A percentile compares a stretch with the other conserved stretches of the same genome.
phyloP scores from a whole-genome alignment of 2,329 filamentous ascomycete species.

The Aureobasidium subglaciale region DNA sequence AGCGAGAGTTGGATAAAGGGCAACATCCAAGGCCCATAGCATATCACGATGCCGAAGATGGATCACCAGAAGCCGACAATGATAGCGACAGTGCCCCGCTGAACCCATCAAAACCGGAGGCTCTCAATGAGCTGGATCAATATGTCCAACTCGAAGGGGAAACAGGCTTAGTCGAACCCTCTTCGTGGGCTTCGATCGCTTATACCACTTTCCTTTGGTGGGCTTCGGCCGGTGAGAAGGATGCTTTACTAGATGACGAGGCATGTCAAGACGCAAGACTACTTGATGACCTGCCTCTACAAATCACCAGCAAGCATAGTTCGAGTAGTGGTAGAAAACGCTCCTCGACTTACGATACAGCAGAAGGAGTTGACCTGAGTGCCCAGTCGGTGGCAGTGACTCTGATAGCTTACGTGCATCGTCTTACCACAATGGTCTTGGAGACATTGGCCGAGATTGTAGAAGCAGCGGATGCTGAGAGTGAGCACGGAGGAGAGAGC shows the following conservation, averaged over 20 bases:
- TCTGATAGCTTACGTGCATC: slow-evolving; percentile 75
- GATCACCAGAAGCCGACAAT: slow-evolving; percentile 16
- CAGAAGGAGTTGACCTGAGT: slow-evolving; percentile 40
- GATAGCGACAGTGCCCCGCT: slow-evolving; percentile 17
- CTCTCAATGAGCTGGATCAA: slow-evolving; percentile 17
- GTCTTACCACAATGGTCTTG: slow-evolving; percentile 61
- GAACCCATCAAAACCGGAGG: background rate
- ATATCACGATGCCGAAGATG: slow-evolving; percentile 21
- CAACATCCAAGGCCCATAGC: slow-evolving; percentile 31
- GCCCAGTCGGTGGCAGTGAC: slow-evolving; percentile 56
- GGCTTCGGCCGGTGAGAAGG: slow-evolving; percentile 73
- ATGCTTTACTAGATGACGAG: slow-evolving; percentile 48
- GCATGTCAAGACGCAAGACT: slow-evolving; percentile 43
- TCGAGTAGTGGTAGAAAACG: background rate
- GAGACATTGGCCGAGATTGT: slow-evolving; percentile 56
- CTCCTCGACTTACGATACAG: slow-evolving; percentile 30
- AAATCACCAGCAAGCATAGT: background rate
- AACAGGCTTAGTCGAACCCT: slow-evolving; percentile 44
- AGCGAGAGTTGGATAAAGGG: slow-evolving; percentile 47
- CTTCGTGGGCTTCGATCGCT: slow-evolving; percentile 63
- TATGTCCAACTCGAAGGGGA: slow-evolving; percentile 21
- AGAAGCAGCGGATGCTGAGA: slow-evolving; percentile 28
- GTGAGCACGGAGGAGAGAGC: slow-evolving; percentile 33
- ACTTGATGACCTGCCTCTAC: slow-evolving; percentile 33
- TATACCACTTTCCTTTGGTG: slow-evolving; percentile 87